Base-by-base conservation (phyloP, 371 early-diverging fungal genomes). In the Mucor irregularis region DNA sequence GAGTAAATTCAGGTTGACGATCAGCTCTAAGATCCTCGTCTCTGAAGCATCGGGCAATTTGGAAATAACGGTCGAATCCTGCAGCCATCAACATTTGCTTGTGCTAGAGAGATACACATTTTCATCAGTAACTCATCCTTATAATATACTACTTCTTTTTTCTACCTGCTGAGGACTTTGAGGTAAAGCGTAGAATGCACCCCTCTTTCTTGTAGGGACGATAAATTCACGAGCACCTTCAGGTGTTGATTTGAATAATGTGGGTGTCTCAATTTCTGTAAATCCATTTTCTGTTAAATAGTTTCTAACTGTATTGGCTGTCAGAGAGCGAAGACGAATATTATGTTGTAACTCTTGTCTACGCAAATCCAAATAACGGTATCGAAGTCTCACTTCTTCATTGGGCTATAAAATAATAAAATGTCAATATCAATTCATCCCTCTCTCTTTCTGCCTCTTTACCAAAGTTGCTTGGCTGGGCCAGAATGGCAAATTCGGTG, bases 221-320 rank as follows among this genome's bases (percentile, higher is more conserved):
- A 94, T 80, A 61, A 91, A 96, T 68, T 96, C 96, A 5, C 94
- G 80, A 2, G 96, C 95, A 11, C 96, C 95, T 70, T 96, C 95
- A 8, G 95, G 93, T 2, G 96, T 95, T n/a, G 92, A 89, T 62
- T 95, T 95, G 69, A 94, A 94, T 25, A 96, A 78, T 28, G 84
- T 76, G 6, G 96, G 95, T 0, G 95, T 95, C 56, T 96, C 96
- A n/a, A 96, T 89, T 52, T 96, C 96, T 5, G 85, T 71, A 73
- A 96, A 94, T 5, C 83, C 87, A 58, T 82, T 69, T 3, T 73
- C 77, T 24, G 72, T 49, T 34, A 93, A 73, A 51, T 78, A 86
- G 30, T 84, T 76, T 47, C 94, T 78, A 16, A 92, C 73, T 4
- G 79, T 73, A 56, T 81, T 85, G 21, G 87, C 81, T 8, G 83